A percentile compares a stretch with the other conserved stretches of the same genome.
These are phyloP conservation scores for Tripidium arundinaceum DNA, from an alignment of 202 grass and related monocot species.

Conservation along the genomic window DNA sequence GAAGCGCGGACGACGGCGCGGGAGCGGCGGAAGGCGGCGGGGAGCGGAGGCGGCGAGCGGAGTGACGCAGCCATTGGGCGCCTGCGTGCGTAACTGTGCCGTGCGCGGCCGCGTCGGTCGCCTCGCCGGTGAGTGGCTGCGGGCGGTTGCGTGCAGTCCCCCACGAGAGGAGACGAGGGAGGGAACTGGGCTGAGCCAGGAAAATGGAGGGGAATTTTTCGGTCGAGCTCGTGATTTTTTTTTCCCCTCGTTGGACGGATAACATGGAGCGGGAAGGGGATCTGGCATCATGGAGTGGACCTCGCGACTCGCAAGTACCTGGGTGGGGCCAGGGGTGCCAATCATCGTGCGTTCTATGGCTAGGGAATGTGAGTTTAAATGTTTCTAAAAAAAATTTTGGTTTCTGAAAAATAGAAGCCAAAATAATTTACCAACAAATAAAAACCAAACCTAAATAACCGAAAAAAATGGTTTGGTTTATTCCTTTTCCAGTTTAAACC, in stretches of 20 bases:
- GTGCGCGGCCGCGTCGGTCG: not conserved
- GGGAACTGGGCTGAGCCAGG: not conserved
- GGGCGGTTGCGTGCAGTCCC: slow-evolving; percentile 15
- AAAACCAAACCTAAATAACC: too few relatives aligned
- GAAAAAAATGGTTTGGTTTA: too few relatives aligned
- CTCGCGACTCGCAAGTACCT: not conserved
- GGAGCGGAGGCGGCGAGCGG: slow-evolving; percentile 32
- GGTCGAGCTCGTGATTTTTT: not conserved
- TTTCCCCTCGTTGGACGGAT: slow-evolving; percentile 44
- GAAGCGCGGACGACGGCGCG: slow-evolving; percentile 34
- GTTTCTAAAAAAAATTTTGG: too few relatives aligned
- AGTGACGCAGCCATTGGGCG: slow-evolving; percentile 44
- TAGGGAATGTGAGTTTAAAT: too few relatives aligned
- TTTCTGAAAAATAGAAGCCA: too few relatives aligned
- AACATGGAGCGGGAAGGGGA: slow-evolving; percentile 6
- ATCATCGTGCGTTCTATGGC: too few relatives aligned
- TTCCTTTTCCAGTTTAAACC: too few relatives aligned
- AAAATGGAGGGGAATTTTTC: not conserved
- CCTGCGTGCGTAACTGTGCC: not conserved
- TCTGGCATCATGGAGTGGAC: slow-evolving; percentile 7
- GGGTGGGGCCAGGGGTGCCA: slow-evolving; percentile 1
- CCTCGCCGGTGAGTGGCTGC: slow-evolving; percentile 9
- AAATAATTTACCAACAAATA: too few relatives aligned
- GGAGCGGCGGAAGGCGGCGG: not conserved
- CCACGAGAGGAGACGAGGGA: not conserved